Base-by-base conservation (phyloP, 2,329 filamentous ascomycete genomes). In the Chlorencoelia australis region DNA sequence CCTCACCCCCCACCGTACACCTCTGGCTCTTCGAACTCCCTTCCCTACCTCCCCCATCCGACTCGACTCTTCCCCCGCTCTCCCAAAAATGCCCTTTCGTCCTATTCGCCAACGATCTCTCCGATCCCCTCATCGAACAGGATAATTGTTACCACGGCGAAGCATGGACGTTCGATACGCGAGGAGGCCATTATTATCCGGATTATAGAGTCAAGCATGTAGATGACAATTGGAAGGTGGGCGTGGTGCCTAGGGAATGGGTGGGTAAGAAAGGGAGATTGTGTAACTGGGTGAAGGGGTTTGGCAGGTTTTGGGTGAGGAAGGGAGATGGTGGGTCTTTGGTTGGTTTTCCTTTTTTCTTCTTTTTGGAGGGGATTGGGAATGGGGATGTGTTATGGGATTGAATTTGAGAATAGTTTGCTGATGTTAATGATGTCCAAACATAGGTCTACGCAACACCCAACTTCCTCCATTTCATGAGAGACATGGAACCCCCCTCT, bases 101-200 rank as follows among this genome's bases (percentile, higher is more conserved):
- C 3, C 11, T 40, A 24, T 26, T 21, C 13, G 30, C 35, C 11
- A 3, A 14, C 1, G 27, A 35, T 7, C 37, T 32, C n/a, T 21
- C 18, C 2, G 32, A 33, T 11, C 10, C 18, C 4, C 15, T 14
- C 3, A 36, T 30, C 2, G 32, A 21, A 16, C 16, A 30, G 8
- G 4, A 30, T n/a, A n/a, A n/a, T n/a, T n/a, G n/a, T n/a, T n/a
- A n/a, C n/a, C n/a, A n/a, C n/a, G n/a, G n/a, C n/a, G n/a, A n/a
- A 2, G 37, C 16, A 3, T 17, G 17, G 5, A 21, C 5, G 6
- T 17, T 40, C 4, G 32, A 40, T 18, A 27, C 37, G 4, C 22
- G 17, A 2, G 37, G 13, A 9, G 37, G 37, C 7, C 32, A 40
- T 11, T 40, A 40, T 17, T n/a, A n/a, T n/a, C n/a, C n/a, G n/a